Base-by-base conservation (phyloP, 768 basidiomycete species). In the Leccinum longicurvipes region DNA sequence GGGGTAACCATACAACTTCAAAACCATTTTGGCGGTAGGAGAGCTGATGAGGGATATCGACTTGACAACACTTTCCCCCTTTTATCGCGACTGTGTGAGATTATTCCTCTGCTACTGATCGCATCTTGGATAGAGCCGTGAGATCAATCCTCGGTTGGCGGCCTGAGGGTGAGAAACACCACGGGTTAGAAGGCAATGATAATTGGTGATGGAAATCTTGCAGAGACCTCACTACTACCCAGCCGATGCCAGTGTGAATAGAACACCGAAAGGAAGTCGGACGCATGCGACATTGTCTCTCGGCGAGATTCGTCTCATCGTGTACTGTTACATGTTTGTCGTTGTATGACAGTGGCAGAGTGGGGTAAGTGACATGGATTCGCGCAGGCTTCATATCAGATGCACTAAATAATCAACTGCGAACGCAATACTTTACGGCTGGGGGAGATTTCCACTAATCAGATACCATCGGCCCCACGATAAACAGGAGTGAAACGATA, bases 1-100 rank as follows among this genome's bases (percentile, higher is more conserved):
- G 3, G 56, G 19, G 32, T 28, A 55, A 36, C 63, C 60, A 49
- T 65, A 55, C 17, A 66, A 50, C 15, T 64, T 59, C 29, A 67
- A 44, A 46, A 67, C 62, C 65, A 66, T 67, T 15, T 2, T 48
- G 19, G n/a, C 17, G 19, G 36, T 10, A 11, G 2, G 23, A 41
- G 48, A 31, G 25, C 12, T n/a, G 31, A 44, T 48, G 17, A 23
- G 24, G 47, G 46, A 36, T 54, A 23, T 17, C 3, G 15, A 28
- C 11, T 17, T 31, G 29, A 14, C 36, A 28, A 3, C 19, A 1
- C 41, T 34, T 36, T 42, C 28, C 12, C 10, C 27, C n/a, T 55
- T 56, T 63, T 61, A 64, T 58, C 14, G 7, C 15, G 25, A 39
- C 24, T 19, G 44, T 41, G 55, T 60, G 59, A 44, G 60, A 63